Conservation (phyloP, 176 grass and related monocot species). For the Rhynchospora breviuscula region DNA sequence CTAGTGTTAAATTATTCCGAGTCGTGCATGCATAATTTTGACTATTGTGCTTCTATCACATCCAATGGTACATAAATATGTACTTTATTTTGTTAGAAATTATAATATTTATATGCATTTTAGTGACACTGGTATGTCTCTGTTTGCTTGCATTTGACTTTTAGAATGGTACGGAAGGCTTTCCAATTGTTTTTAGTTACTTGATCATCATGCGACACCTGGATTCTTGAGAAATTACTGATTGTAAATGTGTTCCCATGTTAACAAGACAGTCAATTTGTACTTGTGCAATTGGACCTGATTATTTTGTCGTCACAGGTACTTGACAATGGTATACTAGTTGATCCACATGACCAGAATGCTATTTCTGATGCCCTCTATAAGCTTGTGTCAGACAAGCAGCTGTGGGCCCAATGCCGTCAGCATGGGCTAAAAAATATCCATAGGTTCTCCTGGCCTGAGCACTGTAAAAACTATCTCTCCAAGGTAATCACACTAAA, state of each 20-base stretch:
- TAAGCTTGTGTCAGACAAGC: constrained; percentile 56
- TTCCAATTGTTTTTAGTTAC: not conserved
- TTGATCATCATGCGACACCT: not conserved
- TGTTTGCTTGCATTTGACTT: not conserved
- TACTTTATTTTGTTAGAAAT: not conserved
- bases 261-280: not conserved
- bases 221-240: not conserved
- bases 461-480: constrained; percentile 53
- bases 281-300: not conserved
- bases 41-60: not conserved
- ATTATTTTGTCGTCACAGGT: constrained; percentile 35
- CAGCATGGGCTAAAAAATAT: constrained; percentile 57
- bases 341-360: constrained; percentile 50
- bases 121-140: not conserved
- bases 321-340: constrained; percentile 50
- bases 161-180: not conserved
- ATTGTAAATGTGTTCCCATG: not conserved
- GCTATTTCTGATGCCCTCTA: constrained; percentile 53
- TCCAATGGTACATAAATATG: not conserved
- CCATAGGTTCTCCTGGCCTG: constrained; percentile 49
- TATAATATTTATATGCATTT: not conserved
- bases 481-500: constrained; percentile 34
- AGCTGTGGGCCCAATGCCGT: constrained; percentile 45
- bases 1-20: not conserved
- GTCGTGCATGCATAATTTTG: not conserved